Base-by-base conservation (phyloP, 2,329 filamentous ascomycete genomes). In the Penicillium sp. region DNA sequence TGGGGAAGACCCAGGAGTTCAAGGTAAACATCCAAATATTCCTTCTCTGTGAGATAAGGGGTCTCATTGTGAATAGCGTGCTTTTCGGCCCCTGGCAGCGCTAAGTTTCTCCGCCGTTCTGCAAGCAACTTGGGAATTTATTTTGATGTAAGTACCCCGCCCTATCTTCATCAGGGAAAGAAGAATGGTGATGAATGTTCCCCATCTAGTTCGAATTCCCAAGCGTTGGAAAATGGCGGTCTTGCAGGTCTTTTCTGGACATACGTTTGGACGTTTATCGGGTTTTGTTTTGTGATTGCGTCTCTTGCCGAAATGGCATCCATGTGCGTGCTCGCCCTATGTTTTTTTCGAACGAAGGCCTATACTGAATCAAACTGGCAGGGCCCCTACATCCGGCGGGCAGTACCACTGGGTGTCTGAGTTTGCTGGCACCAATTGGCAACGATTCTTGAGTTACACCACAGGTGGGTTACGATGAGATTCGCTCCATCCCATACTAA, bases 291-390 rank as follows among this genome's bases (percentile, higher is more conserved):
- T 23, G 79, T 92, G n/a, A 66, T 74, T 24, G 60, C 62, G 12
- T 72, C 71, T 5, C 77, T 93, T 65, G 83, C 88, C 0, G 90
- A 94, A 69, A 79, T 91, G 72, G 68, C 46, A 18, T 51, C 48
- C 14, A 51, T 51, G 45, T 47, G 26, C 16, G 49, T 6, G 11
- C 35, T 18, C 5, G 16, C 3, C 33, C 33, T n/a, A 11, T 38
- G 33, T 14, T 38, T n/a, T 38, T n/a, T n/a, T n/a, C 16, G 9
- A 6, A 30, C 16, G 33, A 21, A 20, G n/a, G 3, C 3, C 7
- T 9, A 42, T 42, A 42, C n/a, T 42, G 16, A 42, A 2, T 18
- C 21, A 6, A 4, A 18, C n/a, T 30, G 14, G 35, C 45, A 76
- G 71, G 72, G 80, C 81, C 2, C 82, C 82, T 0, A 84, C 80